Percentiles rank a stretch among this genome's conserved stretches.
These are phyloP conservation scores for Ulmus americana DNA, from an alignment of 331 rosid species.

Conservation along the genomic window DNA sequence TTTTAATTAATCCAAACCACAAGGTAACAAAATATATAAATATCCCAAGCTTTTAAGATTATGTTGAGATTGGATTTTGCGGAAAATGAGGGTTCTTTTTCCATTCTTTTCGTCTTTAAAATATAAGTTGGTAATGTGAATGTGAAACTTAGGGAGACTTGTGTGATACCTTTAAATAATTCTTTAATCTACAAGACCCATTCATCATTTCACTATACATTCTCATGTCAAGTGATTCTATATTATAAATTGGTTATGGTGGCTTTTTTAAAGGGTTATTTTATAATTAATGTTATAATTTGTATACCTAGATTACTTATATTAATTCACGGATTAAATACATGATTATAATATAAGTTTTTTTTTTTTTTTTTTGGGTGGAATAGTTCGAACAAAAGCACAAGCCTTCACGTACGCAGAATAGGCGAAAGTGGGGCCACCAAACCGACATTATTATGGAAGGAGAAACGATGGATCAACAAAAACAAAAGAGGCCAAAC, in stretches of 20 bases:
- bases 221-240: background rate
- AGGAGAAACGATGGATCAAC: background rate
- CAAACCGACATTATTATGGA: conserved; percentile 7
- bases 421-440: background rate
- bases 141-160: background rate
- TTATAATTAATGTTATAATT: no score
- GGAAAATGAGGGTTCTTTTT: background rate
- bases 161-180: background rate
- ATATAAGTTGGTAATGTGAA: conserved; percentile 5
- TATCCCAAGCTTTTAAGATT: background rate
- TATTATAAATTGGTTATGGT: background rate
- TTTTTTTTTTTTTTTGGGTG: no score
- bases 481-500: background rate
- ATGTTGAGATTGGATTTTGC: background rate
- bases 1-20: no score
- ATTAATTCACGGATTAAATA: no score
- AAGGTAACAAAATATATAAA: no score
- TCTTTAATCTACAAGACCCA: background rate
- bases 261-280: background rate
- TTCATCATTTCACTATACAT: background rate
- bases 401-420: background rate
- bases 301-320: no score
- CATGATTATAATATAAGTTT: no score
- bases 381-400: background rate
- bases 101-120: background rate